Conservation (phyloP, 805 yeast genomes). For the Priceomyces castillae region DNA sequence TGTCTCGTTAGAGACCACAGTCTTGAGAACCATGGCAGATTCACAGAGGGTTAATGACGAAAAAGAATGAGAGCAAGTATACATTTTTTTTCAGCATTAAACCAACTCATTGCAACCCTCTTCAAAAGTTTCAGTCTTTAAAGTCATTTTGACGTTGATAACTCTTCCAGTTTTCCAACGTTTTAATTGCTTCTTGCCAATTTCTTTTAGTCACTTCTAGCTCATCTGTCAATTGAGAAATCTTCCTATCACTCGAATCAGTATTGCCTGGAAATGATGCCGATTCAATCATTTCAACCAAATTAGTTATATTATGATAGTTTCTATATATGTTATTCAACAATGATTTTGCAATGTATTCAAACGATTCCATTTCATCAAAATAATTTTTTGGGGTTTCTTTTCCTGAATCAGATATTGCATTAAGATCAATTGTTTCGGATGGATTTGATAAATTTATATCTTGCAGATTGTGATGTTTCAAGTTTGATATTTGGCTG, state of each 20-base stretch:
- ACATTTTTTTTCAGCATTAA: no score
- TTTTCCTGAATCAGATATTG: slow-evolving; percentile 12
- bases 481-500: slow-evolving; percentile 21
- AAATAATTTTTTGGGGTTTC: slow-evolving; percentile 14
- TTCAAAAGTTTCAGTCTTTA: background rate
- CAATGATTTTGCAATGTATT: slow-evolving; percentile 32
- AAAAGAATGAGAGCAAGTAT: background rate
- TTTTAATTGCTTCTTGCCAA: slow-evolving; percentile 39
- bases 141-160: slow-evolving; percentile 8
- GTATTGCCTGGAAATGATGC: slow-evolving; percentile 8
- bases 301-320: slow-evolving; percentile 27
- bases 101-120: no score
- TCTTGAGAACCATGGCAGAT: slow-evolving; percentile 14
- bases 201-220: slow-evolving; percentile 30
- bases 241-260: slow-evolving; percentile 11
- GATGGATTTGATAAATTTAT: slow-evolving; percentile 30
- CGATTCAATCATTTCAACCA: slow-evolving; percentile 11
- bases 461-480: slow-evolving; percentile 7
- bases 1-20: slow-evolving; percentile 32
- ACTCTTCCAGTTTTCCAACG: slow-evolving; percentile 39
- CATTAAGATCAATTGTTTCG: slow-evolving; percentile 25
- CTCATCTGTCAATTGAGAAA: slow-evolving; percentile 29
- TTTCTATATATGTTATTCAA: slow-evolving; percentile 32
- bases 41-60: slow-evolving; percentile 3
- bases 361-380: slow-evolving; percentile 37